These are phyloP conservation scores for Plasmopara viticola DNA, from an alignment of 352 stramenopile genomes.

Conservation along the genomic window DNA sequence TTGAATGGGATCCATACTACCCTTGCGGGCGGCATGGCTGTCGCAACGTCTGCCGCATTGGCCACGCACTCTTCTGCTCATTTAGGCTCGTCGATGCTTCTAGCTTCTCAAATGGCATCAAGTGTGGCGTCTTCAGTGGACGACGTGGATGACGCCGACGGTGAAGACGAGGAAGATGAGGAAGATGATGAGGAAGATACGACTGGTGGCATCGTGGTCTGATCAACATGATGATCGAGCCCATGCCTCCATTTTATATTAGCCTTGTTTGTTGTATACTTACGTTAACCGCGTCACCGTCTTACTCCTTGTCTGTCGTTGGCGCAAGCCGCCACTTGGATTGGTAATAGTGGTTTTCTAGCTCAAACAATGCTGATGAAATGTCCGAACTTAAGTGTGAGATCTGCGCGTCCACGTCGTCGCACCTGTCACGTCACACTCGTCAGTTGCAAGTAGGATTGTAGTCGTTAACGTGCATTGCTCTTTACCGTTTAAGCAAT, in stretches of 20 bases:
- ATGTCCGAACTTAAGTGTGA: constrained; percentile 74
- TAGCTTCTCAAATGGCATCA: constrained; percentile 21
- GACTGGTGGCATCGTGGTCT: constrained; percentile 28
- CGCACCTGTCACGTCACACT: constrained; percentile 31
- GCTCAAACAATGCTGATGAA: constrained; percentile 70
- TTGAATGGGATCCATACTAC: constrained; percentile 25
- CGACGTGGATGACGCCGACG: constrained; percentile 31
- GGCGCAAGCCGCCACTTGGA: constrained; percentile 63
- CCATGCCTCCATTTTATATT: not conserved
- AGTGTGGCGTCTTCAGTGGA: constrained; percentile 27
- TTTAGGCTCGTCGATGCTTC: constrained; percentile 13
- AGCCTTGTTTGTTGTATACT: constrained; percentile 11
- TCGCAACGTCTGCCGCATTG: constrained; percentile 11
- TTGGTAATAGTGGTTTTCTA: constrained; percentile 82
- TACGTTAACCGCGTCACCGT: constrained; percentile 4
- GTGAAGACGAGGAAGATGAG: constrained; percentile 38
- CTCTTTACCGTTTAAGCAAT: constrained; percentile 51
- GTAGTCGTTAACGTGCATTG: not conserved
- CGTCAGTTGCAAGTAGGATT: not conserved
- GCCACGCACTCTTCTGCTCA: constrained; percentile 10
- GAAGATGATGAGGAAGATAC: constrained; percentile 53
- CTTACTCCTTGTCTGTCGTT: constrained; percentile 13
- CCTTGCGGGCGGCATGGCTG: constrained; percentile 14
- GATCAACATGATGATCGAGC: constrained; percentile 6
- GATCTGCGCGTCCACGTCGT: constrained; percentile 76